These are phyloP conservation scores for Zymoseptoria brevis DNA, from an alignment of 2,329 filamentous ascomycete genomes.

Conservation along the genomic window DNA sequence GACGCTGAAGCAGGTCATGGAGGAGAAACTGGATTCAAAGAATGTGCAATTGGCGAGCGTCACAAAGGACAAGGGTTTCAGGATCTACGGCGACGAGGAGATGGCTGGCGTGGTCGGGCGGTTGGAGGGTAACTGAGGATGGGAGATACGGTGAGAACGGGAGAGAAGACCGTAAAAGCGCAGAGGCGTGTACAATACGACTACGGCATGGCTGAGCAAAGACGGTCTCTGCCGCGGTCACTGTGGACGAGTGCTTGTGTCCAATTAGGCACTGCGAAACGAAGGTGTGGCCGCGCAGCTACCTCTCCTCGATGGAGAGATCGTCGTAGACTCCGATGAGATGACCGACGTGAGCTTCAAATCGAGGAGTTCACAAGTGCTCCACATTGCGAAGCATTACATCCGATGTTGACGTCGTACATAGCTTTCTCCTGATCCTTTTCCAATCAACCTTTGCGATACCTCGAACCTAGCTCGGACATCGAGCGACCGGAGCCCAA, in stretches of 20 bases:
- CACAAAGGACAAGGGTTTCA: constrained; percentile 94
- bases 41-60: constrained; percentile 98
- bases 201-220: constrained; percentile 11
- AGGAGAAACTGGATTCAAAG: constrained; percentile 98
- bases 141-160: constrained; percentile 1
- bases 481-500: neutral
- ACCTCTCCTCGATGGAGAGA: neutral
- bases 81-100: constrained; percentile 96
- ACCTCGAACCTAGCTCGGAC: neutral
- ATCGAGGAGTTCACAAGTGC: neutral
- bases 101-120: constrained; percentile 89
- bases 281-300: neutral
- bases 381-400: neutral
- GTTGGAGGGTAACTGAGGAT: constrained; percentile 46
- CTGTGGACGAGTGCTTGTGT: neutral
- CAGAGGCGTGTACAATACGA: constrained; percentile 13
- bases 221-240: neutral
- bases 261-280: neutral
- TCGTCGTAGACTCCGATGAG: neutral
- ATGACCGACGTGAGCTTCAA: neutral
- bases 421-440: neutral
- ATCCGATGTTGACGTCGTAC: neutral
- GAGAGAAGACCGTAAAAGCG: constrained; percentile 5
- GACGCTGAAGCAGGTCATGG: constrained; percentile 99
- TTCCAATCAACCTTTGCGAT: neutral